Percentiles rank a stretch among this genome's conserved stretches.
Evolutionary conservation across 257 asterid species (phyloP).

Genomic region (Echium plantagineum): DNA sequence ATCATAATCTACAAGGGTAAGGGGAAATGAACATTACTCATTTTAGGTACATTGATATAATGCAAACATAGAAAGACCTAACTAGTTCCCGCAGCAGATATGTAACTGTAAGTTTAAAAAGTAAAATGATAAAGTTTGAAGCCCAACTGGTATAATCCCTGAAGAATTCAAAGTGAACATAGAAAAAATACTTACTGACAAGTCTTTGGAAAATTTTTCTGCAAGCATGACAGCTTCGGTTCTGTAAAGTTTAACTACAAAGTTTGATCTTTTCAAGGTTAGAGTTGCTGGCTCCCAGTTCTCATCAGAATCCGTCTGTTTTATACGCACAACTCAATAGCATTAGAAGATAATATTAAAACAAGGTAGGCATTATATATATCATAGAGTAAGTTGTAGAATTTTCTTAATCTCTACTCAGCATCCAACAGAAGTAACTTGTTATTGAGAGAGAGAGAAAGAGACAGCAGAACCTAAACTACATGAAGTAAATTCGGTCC

Average conservation of each 20-base stretch:
- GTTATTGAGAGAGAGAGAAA: not conserved
- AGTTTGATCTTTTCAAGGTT: constrained; percentile 52
- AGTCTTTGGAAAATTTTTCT: constrained; percentile 65
- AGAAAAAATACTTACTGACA: constrained; percentile 50
- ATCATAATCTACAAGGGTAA: constrained; percentile 64
- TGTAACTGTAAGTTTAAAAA: not conserved
- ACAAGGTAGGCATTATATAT: not conserved
- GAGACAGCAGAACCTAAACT: no score
- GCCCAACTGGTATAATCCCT: not conserved
- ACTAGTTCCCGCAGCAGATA: not conserved
- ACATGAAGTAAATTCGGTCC: no score
- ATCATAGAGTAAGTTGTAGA: not conserved
- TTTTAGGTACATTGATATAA: not conserved
- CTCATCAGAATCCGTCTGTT: constrained; percentile 72
- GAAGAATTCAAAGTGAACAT: constrained; percentile 10
- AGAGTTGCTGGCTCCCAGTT: constrained; percentile 76
- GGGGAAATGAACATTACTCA: not conserved
- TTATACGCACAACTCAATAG: constrained; percentile 5
- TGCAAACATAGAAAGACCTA: not conserved
- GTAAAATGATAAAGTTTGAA: not conserved
- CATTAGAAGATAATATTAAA: not conserved
- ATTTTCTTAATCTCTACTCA: no score
- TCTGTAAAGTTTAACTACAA: constrained; percentile 65
- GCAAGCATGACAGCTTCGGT: constrained; percentile 48
- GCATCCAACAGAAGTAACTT: not conserved